Evolutionary conservation across 805 yeast species (phyloP), one percentile per base, ranked within the genome.

Genomic region (Kazachstania psychrophila): DNA sequence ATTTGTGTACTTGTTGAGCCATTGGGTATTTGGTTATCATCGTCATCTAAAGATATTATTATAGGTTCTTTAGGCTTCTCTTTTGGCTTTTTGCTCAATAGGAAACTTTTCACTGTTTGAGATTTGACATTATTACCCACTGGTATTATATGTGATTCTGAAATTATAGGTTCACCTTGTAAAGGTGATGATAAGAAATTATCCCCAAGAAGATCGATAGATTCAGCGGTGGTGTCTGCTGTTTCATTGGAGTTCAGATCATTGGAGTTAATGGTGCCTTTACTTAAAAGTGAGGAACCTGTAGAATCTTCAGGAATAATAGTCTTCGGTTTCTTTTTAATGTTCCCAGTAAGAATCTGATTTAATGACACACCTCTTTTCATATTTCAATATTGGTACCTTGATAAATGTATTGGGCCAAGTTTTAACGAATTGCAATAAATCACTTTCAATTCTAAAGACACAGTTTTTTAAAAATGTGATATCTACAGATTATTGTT

Each of bases 261-360:
- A 4, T 33, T 29, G 20, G 31, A 37, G 14, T 28, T 22, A 11
- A 28, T 28, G 6, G 25, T 23, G n/a, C 19, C 16, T 4, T 16
- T 6, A 6, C 10, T 14, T 6, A n/a, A 10, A 7, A 9, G 14
- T 3, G 13, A 5, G 5, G 10, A n/a, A 29, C 18, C 18, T 27
- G 14, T 27, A 33, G 23, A 5, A 4, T 6, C 4, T 18, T 17
- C 7, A 12, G n/a, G n/a, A 4, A 13, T 31, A 6, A 20, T 11
- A 6, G 22, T 6, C 20, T 36, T 36, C 5, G 22, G 12, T 14
- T 39, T 39, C 26, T 41, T 41, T 19, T 33, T 42, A 6, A 39
- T 27, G 31, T 46, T 44, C 9, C 56, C 56, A 49, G 44, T 41
- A 33, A 51, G 37, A 20, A 51, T 16, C n/a, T 39, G 35, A n/a